phyloP scores from a whole-genome alignment of 768 basidiomycete genomes.

The Heimioporus sp. region DNA sequence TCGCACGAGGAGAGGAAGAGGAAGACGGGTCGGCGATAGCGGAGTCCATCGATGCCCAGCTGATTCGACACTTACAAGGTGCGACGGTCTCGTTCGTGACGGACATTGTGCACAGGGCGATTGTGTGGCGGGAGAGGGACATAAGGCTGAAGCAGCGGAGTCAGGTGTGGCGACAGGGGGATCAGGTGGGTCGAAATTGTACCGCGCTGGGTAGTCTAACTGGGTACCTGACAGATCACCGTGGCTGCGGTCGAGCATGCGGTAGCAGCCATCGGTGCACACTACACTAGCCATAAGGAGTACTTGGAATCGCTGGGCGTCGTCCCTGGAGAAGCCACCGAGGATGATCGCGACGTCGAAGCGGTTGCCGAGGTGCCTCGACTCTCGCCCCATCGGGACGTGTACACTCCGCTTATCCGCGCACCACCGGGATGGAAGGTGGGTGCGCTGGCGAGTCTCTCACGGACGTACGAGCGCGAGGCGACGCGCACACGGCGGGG shows the following conservation, averaged over 20 bases:
- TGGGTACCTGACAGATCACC: constrained; percentile 37
- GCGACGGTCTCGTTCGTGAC: constrained; percentile 51
- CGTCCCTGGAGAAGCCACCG: constrained; percentile 6
- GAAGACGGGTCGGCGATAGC: constrained; percentile 19
- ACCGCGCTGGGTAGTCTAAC: not conserved
- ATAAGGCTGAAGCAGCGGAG: constrained; percentile 52
- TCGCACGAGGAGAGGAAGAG: constrained; percentile 22
- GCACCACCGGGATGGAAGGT: constrained; percentile 22
- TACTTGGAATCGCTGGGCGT: constrained; percentile 38
- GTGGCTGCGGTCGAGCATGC: constrained; percentile 46
- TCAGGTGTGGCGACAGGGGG: constrained; percentile 55
- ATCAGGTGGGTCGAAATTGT: constrained; percentile 34
- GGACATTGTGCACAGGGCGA: constrained; percentile 47
- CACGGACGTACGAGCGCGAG: constrained; percentile 24
- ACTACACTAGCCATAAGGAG: constrained; percentile 34
- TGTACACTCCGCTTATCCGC: constrained; percentile 37
- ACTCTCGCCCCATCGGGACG: constrained; percentile 27
- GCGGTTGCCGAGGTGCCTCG: not conserved
- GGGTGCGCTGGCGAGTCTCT: constrained; percentile 12
- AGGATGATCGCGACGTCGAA: constrained; percentile 4
- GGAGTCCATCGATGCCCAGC: constrained; percentile 47
- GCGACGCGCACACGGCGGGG: constrained; percentile 15
- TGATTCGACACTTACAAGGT: constrained; percentile 45
- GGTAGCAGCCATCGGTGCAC: constrained; percentile 45
- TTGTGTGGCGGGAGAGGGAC: constrained; percentile 60